Base-by-base conservation (phyloP, 1,139 yeast genomes). In the Diutina sp. region DNA sequence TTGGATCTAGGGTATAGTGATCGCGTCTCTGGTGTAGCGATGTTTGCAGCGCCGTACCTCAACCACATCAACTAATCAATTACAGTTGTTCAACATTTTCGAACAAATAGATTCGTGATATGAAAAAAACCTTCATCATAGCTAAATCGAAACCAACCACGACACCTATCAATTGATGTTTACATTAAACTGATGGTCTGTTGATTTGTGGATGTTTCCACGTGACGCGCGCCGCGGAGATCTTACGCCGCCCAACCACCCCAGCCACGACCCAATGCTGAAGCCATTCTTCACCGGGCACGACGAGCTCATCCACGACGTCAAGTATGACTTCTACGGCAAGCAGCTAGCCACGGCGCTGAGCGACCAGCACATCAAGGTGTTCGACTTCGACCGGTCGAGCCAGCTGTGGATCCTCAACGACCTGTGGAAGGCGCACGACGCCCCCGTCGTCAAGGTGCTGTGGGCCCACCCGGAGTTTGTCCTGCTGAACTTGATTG, bases 401-500 rank as follows among this genome's bases (percentile, higher is more conserved):
- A 70, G 80, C 6, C 72, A 74, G 38, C 79, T 83, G 38, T 91
- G 97, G 97, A 81, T 80, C 16, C 70, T 87, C 57, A 84, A 85
- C 62, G 97, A 90, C 69, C 84, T 87, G 61, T 91, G 97, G 95
- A 87, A 87, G 63, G 98, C 98, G 0, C 99, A 93, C 67, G 97
- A 93, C 64, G 85, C 96, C 7, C 83, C 91, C 61, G 80, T 93
- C 38, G 87, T 89, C 53, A 83, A 86, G 62, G 76, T 93, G 6
- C 83, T 84, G 56, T 93, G 97, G 96, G 97, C 98, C 0, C 87
- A 89, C 57, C 99, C 99, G 1, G 95, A 90, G 67, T 90, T 84
- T 68, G 95, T 96, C 5, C 88, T 89, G 64, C 69, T 74, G 55
- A 75, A 74, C 61, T 75, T 93, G 6, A 70, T 93, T 38, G 96